Conservation (phyloP, 257 asterid species). For the Perilla frutescens region DNA sequence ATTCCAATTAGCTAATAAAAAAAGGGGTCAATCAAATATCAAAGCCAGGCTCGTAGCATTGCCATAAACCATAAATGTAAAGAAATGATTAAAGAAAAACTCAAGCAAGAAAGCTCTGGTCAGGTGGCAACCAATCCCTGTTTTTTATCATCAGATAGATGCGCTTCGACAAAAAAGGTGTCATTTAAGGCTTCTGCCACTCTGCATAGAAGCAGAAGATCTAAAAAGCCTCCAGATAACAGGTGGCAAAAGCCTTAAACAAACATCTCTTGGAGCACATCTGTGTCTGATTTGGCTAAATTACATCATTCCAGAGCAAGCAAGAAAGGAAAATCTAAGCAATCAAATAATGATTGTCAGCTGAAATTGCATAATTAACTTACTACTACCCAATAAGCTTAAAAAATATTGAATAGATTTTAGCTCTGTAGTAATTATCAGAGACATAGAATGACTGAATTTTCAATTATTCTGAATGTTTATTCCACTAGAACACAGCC, state of each 20-base stretch:
- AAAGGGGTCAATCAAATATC: background rate
- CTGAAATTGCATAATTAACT: background rate
- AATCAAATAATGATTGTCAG: background rate
- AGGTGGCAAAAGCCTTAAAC: conserved; percentile 27
- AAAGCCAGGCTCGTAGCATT: background rate
- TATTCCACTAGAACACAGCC: background rate
- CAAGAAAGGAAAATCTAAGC: background rate
- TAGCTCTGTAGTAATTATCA: background rate
- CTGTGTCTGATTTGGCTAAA: conserved; percentile 63
- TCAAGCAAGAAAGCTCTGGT: conserved; percentile 36
- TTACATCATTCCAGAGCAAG: conserved; percentile 55
- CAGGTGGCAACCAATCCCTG: conserved; percentile 48
- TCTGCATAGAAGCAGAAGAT: conserved; percentile 34
- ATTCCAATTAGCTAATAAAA: background rate
- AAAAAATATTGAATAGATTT: background rate
- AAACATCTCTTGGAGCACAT: conserved; percentile 50
- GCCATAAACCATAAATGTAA: background rate
- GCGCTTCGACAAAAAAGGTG: conserved; percentile 49
- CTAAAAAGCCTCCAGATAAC: conserved; percentile 33
- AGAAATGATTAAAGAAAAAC: background rate
- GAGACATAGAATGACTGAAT: background rate
- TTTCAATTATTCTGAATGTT: background rate
- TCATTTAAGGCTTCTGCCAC: conserved; percentile 32
- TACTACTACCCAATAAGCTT: background rate
- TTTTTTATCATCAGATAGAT: conserved; percentile 39